These are phyloP conservation scores for Cytospora piceae DNA, from an alignment of 2,329 filamentous ascomycete genomes.

Conservation along the genomic window DNA sequence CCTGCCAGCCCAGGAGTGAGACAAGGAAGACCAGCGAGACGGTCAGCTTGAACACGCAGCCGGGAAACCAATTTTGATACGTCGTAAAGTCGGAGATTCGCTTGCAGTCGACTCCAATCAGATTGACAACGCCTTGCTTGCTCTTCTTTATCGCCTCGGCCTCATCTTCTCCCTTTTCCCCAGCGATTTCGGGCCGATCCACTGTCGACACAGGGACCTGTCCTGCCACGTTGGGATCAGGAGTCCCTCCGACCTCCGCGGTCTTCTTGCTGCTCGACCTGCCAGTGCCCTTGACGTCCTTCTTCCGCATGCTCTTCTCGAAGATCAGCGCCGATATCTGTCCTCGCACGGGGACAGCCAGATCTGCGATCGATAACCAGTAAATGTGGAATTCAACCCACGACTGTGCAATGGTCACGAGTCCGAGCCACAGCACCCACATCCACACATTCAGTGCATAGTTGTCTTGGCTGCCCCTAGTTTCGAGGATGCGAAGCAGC, in stretches of 20 bases:
- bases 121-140: conserved; percentile 75
- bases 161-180: conserved; percentile 50
- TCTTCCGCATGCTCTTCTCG: conserved; percentile 74
- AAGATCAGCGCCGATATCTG: conserved; percentile 76
- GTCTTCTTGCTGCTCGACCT: conserved; percentile 49
- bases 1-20: conserved; percentile 72
- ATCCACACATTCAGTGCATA: conserved; percentile 62
- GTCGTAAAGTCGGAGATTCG: conserved; percentile 71
- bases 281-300: conserved; percentile 71
- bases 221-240: conserved; percentile 37
- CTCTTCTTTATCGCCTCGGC: conserved; percentile 49
- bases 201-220: conserved; percentile 38
- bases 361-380: conserved; percentile 66
- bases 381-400: conserved; percentile 69
- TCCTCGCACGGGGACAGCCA: conserved; percentile 68
- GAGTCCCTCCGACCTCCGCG: conserved; percentile 36
- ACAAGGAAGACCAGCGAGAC: conserved; percentile 69
- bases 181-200: conserved; percentile 41
- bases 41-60: conserved; percentile 63
- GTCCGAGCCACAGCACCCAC: conserved; percentile 68
- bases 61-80: conserved; percentile 67
- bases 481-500: conserved; percentile 68
- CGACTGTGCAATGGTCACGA: conserved; percentile 59
- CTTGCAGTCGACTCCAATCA: conserved; percentile 76
- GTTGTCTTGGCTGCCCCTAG: conserved; percentile 47